Base-by-base conservation (phyloP, 2,329 filamentous ascomycete species). In the Zasmidium citrigriseum region DNA sequence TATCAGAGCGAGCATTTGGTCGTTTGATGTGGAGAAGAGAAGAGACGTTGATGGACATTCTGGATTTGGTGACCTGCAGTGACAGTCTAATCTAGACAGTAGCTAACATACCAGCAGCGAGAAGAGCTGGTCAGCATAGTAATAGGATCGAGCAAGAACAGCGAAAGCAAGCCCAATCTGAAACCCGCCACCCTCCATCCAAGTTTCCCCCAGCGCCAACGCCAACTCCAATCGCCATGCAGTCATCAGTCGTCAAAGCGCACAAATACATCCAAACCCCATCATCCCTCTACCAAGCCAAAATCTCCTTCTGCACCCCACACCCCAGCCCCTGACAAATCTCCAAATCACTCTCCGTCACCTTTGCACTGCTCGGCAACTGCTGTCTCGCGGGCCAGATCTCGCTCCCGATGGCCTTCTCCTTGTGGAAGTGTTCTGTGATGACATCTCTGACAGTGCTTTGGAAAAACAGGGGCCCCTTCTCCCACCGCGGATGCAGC, bases 401-500 rank as follows among this genome's bases (percentile, higher is more conserved):
- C 70, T 84, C 78, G 25, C 67, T 55, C n/a, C 75, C 76, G 1
- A 68, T 73, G 2, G 69, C 68, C 63, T 77, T 72, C 66, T 85
- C 83, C 25, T 71, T 70, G 58, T 77, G 72, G 62, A 77, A 72
- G 64, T 85, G 82, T 12, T 74, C 73, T 7, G 70, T 76, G 25
- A 85, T 73, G 10, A 74, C 68, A 16, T 83, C 77, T 1, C 82
- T 78, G n/a, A 80, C 76, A 2, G 71, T 68, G 47, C 77, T 76
- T 72, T 85, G 83, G 76, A 86, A 84, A 69, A 78, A 83, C 0
- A 86, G 72, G 0, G 83, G 82, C 0, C 68, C 83, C 69, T 85
- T 82, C 70, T 88, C 86, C 71, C 82, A 79, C 51, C 77, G 75
- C 0, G 85, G 85, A 68, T 88, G 85, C 71, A 88, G 75, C 68